Evolutionary conservation across 108 stramenopile genomes (phyloP), one percentile per base, ranked within the genome.

Genomic region (Hondaea fermentalgiana): DNA sequence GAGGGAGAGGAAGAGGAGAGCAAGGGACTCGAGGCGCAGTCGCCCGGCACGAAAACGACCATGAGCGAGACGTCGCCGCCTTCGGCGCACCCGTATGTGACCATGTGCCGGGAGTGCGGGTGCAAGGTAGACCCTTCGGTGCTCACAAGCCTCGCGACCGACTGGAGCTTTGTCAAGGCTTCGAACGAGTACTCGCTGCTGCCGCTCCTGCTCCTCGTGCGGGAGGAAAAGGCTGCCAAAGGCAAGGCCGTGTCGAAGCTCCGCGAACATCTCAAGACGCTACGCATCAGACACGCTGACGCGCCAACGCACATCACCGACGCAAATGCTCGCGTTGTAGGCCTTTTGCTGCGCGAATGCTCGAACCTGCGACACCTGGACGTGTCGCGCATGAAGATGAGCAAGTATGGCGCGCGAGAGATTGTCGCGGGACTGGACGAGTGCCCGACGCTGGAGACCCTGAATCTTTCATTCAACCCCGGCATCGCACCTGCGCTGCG

Each of bases 401-500:
- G 76, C 51, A 10, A 83, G 51, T 83, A 53, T 1, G 76, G 76
- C n/a, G 76, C 76, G 25, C 45, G 76, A 12, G 76, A 83, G 49
- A 83, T 83, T 2, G 51, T 83, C 76, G 28, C 45, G 10, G 76
- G 49, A 17, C 25, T 83, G 5, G 16, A 83, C 51, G 76, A 47
- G 23, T 53, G 76, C 76, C 45, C 76, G 0, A 4, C 49, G 43
- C 51, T 83, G 10, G 76, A 83, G 51, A 53, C 49, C 6, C 5
- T 83, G 43, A 83, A 83, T 45, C 12, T 83, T 17, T 47, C 76
- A 0, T 53, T 45, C 76, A 83, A 83, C 76, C 76, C 76, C 6
- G 76, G 76, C 76, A 83, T 83, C 51, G 51, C 49, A 12, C 76
- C 76, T 55, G 76, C 76, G 51, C 76, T 83, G 19, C 44, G n/a